Evolutionary conservation across 345 rosid species (phyloP), one percentile per base, ranked within the genome.

Genomic region (Angophora floribunda): DNA sequence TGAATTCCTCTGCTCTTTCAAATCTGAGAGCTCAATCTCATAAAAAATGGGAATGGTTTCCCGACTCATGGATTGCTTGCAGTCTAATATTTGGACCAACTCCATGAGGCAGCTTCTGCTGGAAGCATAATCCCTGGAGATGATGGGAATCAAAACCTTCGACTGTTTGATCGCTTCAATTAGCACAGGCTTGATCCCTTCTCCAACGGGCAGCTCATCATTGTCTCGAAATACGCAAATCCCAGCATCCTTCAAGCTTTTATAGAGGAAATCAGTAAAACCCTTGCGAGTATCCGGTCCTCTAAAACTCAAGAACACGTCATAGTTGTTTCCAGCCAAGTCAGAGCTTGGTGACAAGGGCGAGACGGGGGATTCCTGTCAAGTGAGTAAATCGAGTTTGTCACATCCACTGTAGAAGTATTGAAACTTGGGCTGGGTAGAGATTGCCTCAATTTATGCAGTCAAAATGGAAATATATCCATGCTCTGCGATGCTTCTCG

Each of bases 341-440:
- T 26, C 7, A 0, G 30, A 26, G 0, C 30, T 0, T 26, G 67
- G 0, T 59, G 0, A 11, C 0, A 3, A 26, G 14, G 14, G 11
- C 2, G 15, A 10, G 10, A 59, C 0, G 30, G 1, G 30, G 0
- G 2, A 59, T 26, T 59, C 67, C 30, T 59, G 30, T 26, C 30
- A 26, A 26, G 15, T 26, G 67, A 59, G 67, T 59, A 26, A 59
- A 59, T 59, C 11, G 67, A 59, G 30, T 59, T 24, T 26, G 26
- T 59, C 30, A 5, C 30, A 59, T 0, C 7, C 65, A 24, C 7
- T n/a, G n/a, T n/a, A 8, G 7, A 5, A 11, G n/a, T 22, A 24
- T 4, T 1, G 30, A 26, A 59, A 59, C n/a, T 59, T 11, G 14
- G 63, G 13, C 13, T 22, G n/a, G n/a, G n/a, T n/a, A 57, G n/a